Evolutionary conservation across 202 grass and related monocot genomes (phyloP).

Genomic region (Setaria viridis): DNA sequence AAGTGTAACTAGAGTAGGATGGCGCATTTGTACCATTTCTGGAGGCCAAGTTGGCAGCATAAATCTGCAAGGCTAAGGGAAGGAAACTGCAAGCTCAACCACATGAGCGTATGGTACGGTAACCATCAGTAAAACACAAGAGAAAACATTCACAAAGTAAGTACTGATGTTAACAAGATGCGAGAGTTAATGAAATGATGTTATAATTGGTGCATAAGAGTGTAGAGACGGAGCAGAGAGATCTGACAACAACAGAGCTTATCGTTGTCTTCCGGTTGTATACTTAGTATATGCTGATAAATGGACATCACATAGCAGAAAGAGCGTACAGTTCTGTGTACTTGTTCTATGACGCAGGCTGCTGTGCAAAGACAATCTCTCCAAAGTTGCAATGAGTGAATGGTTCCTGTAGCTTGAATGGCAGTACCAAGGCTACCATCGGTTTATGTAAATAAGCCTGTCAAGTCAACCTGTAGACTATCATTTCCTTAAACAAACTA

Average conservation of each 20-base stretch:
- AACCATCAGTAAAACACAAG: background rate
- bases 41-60: background rate
- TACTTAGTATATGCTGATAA: background rate
- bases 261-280: background rate
- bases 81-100: background rate
- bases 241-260: background rate
- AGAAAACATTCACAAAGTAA: background rate
- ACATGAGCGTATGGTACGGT: background rate
- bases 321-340: background rate
- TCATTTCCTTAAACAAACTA: background rate
- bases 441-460: background rate
- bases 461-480: background rate
- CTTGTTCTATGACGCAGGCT: background rate
- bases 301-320: background rate
- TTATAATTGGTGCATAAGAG: background rate
- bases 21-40: background rate
- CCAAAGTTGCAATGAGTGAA: constrained; percentile 1
- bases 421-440: background rate
- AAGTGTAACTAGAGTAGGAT: background rate
- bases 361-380: background rate
- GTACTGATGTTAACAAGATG: background rate
- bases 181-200: background rate
- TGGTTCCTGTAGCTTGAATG: background rate
- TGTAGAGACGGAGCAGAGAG: background rate
- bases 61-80: background rate